A percentile compares a stretch with the other conserved stretches of the same genome.
These are phyloP conservation scores for Starmerella lactis-condensi DNA, from an alignment of 805 yeast genomes.

Conservation along the genomic window DNA sequence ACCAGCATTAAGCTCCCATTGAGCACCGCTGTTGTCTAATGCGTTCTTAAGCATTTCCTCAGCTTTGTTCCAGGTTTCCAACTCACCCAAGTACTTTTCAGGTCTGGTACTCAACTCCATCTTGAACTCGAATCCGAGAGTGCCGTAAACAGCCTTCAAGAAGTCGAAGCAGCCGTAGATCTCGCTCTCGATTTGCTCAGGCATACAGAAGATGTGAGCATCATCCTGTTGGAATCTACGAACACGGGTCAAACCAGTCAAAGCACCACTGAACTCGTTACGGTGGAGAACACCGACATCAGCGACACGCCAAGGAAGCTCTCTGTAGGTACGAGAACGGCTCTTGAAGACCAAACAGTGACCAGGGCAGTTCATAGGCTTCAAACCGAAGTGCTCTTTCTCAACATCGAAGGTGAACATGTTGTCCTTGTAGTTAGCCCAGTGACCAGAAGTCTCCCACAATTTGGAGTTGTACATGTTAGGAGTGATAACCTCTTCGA, in stretches of 20 bases:
- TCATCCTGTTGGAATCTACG: constrained; percentile 99
- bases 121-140: constrained; percentile 85
- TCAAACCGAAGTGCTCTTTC: constrained; percentile 83
- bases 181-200: constrained; percentile 75
- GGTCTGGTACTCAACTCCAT: constrained; percentile 97
- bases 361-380: constrained; percentile 95
- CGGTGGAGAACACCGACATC: constrained; percentile 95
- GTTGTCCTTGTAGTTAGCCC: constrained; percentile 94
- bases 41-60: constrained; percentile 71
- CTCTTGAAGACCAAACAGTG: constrained; percentile 86
- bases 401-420: constrained; percentile 95
- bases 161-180: constrained; percentile 72
- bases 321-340: constrained; percentile 89
- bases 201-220: constrained; percentile 92
- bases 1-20: constrained; percentile 89
- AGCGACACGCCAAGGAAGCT: constrained; percentile 96
- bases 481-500: constrained; percentile 96
- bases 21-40: constrained; percentile 65
- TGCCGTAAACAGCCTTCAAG: constrained; percentile 68
- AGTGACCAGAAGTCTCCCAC: constrained; percentile 98
- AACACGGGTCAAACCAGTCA: constrained; percentile 87
- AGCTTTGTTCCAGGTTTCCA: constrained; percentile 86
- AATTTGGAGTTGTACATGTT: constrained; percentile 94
- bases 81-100: constrained; percentile 84
- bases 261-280: constrained; percentile 90